Evolutionary conservation across 1,139 yeast species (phyloP).

Genomic region (Candida buenavistaensis): DNA sequence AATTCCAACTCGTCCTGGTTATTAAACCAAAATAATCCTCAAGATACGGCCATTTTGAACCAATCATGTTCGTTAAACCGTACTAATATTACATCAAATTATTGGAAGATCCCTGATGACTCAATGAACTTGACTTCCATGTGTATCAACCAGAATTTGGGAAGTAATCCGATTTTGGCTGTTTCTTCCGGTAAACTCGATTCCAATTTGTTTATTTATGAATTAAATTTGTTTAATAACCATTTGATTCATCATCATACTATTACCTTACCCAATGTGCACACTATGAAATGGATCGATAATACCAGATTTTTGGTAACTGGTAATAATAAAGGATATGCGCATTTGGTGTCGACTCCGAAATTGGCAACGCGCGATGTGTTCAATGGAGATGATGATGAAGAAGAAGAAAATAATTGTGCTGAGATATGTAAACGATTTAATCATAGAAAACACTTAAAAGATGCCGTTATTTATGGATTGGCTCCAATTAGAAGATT

Average conservation of each 20-base stretch:
- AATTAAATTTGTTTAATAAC: conserved; percentile 43
- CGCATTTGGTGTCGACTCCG: conserved; percentile 70
- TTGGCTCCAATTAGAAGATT: conserved; percentile 27
- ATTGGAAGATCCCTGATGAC: conserved; percentile 72
- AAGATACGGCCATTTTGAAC: conserved; percentile 34
- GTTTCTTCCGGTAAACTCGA: conserved; percentile 59
- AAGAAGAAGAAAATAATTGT: conserved; percentile 43
- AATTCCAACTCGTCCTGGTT: conserved; percentile 23
- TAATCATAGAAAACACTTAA: conserved; percentile 67
- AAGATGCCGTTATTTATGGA: conserved; percentile 19
- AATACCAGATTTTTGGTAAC: conserved; percentile 46
- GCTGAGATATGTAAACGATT: conserved; percentile 77
- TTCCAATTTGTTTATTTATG: conserved; percentile 65
- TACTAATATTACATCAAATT: conserved; percentile 53
- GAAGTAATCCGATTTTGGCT: conserved; percentile 47
- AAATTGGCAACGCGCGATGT: conserved; percentile 19
- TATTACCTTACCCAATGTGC: conserved; percentile 66
- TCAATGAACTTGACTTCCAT: conserved; percentile 59
- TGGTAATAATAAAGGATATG: conserved; percentile 71
- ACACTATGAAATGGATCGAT: conserved; percentile 63
- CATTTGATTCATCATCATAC: conserved; percentile 73
- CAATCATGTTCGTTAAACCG: conserved; percentile 45
- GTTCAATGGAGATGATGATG: conserved; percentile 26
- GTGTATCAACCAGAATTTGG: conserved; percentile 29
- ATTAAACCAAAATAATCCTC: conserved; percentile 22